Evolutionary conservation across 495 filamentous ascomycete species (phyloP).

Genomic region (Daldinia grandis): DNA sequence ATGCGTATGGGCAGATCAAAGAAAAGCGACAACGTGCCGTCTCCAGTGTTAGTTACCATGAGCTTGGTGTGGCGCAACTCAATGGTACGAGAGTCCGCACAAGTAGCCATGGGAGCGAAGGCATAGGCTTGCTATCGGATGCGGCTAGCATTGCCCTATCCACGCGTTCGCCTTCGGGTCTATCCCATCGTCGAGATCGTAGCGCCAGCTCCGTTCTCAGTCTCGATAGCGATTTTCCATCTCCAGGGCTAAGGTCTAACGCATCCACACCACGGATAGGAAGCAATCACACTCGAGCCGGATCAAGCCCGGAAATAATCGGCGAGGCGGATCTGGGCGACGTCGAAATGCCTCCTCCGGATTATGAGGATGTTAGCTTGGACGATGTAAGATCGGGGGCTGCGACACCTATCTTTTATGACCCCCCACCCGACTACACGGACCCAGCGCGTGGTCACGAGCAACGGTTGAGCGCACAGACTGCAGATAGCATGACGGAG

Average conservation of each 20-base stretch:
- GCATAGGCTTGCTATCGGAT: conserved; percentile 74
- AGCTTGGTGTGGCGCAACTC: conserved; percentile 84
- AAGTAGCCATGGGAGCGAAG: conserved; percentile 79
- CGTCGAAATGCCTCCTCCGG: conserved; percentile 59
- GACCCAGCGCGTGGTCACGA: conserved; percentile 46
- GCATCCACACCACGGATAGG: conserved; percentile 49
- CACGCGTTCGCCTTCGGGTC: conserved; percentile 41
- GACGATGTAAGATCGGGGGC: conserved; percentile 51
- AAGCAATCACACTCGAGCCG: conserved; percentile 42
- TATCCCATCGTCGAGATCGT: conserved; percentile 43
- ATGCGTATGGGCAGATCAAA: conserved; percentile 70
- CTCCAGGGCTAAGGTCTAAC: conserved; percentile 46
- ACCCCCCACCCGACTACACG: conserved; percentile 61
- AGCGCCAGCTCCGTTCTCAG: conserved; percentile 58
- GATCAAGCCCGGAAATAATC: conserved; percentile 52
- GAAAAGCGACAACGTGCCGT: conserved; percentile 75
- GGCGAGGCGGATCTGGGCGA: conserved; percentile 58
- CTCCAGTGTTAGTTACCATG: conserved; percentile 84
- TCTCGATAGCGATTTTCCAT: conserved; percentile 53
- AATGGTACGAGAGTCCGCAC: conserved; percentile 89
- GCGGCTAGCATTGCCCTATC: conserved; percentile 67
- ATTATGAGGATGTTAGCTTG: conserved; percentile 64
- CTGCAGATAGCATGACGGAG: conserved; percentile 40
- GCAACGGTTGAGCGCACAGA: conserved; percentile 47
- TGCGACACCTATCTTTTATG: conserved; percentile 49